Evolutionary conservation across 129 eudicot species (phyloP).

Genomic region (Saussurea involucrata): DNA sequence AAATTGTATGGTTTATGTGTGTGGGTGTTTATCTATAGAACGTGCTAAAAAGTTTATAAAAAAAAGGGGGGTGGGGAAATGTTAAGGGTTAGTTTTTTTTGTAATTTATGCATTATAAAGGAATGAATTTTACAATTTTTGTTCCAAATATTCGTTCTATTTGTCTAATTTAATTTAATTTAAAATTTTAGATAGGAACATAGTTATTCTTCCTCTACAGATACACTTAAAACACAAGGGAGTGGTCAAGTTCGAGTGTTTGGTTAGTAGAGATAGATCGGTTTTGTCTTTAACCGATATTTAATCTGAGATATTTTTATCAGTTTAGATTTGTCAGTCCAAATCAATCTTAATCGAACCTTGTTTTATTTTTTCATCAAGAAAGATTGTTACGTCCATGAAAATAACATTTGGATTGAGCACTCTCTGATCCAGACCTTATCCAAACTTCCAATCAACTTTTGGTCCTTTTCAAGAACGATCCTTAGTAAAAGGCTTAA

Average conservation of each 20-base stretch:
- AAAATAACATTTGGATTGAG: too few species aligned
- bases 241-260: not conserved
- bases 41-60: too few species aligned
- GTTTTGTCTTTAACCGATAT: not conserved
- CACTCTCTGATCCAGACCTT: not conserved
- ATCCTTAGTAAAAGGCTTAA: too few species aligned
- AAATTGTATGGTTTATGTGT: too few species aligned
- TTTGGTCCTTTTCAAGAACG: not conserved
- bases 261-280: not conserved
- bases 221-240: not conserved
- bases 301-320: too few species aligned
- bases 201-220: not conserved
- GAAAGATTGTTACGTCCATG: not conserved
- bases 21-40: too few species aligned
- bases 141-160: not conserved
- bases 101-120: not conserved
- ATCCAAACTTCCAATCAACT: not conserved
- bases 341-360: not conserved
- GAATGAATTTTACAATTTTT: not conserved
- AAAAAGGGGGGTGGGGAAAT: too few species aligned
- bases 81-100: not conserved
- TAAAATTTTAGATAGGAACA: not conserved
- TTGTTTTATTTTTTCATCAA: too few species aligned
- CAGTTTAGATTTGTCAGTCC: not conserved
- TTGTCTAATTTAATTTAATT: not conserved